Conservation (phyloP, 2,329 filamentous ascomycete species). For the Scedosporium apiospermum region DNA sequence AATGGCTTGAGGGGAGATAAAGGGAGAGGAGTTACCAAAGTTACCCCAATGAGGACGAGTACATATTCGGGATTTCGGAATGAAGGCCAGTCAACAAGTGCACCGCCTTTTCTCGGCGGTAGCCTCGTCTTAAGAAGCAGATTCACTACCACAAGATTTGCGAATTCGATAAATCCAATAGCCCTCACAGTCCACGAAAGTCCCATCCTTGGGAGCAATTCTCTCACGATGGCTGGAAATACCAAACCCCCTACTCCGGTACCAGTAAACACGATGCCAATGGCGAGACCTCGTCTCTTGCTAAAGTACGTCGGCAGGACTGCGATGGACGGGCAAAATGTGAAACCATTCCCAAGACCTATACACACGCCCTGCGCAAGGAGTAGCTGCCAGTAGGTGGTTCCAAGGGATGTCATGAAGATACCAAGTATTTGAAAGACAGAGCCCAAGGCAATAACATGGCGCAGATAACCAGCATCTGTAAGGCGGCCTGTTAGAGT, state of each 20-base stretch:
- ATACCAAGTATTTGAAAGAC: conserved; percentile 33
- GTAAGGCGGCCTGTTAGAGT: conserved; percentile 43
- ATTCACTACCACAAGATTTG: conserved; percentile 26
- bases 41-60: conserved; percentile 24
- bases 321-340: conserved; percentile 56
- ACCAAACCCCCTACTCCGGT: conserved; percentile 49
- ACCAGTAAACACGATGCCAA: conserved; percentile 54
- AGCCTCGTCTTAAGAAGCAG: conserved; percentile 30
- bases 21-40: conserved; percentile 20
- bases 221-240: conserved; percentile 31
- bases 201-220: conserved; percentile 13
- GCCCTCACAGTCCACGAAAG: conserved; percentile 44
- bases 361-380: conserved; percentile 44
- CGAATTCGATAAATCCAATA: conserved; percentile 48
- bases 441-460: conserved; percentile 29
- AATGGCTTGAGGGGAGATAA: background rate
- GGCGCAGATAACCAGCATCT: conserved; percentile 43
- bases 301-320: conserved; percentile 59
- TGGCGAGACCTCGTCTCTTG: conserved; percentile 44
- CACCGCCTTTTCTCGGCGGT: conserved; percentile 27
- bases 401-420: conserved; percentile 33
- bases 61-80: conserved; percentile 36
- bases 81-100: conserved; percentile 32
- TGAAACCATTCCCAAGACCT: conserved; percentile 48
- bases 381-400: conserved; percentile 45